Conservation (phyloP, 1,284 basidiomycete genomes). For the Exsudoporus floridanus region DNA sequence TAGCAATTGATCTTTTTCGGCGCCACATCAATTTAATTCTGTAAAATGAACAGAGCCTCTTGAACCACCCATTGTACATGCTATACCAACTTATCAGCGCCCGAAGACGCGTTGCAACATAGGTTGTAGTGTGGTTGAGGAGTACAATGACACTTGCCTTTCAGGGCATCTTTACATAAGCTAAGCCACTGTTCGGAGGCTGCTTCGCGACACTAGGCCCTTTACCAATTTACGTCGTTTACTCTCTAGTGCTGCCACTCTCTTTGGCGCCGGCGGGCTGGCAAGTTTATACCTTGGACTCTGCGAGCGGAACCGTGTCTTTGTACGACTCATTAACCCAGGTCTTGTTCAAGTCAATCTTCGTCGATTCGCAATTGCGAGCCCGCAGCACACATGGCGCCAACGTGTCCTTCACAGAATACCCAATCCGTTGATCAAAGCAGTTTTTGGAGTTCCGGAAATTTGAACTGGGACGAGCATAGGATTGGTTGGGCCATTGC, state of each 20-base stretch:
- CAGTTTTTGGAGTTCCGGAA: conserved; percentile 55
- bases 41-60: too few relatives aligned
- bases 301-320: conserved; percentile 3
- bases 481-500: conserved; percentile 74
- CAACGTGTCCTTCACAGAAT: conserved; percentile 55
- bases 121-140: too few relatives aligned
- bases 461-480: conserved; percentile 60
- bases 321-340: conserved; percentile 8
- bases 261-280: conserved; percentile 3
- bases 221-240: background rate
- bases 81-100: too few relatives aligned
- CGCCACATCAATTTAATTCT: too few relatives aligned
- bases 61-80: too few relatives aligned
- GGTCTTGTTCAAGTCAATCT: background rate
- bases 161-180: conserved; percentile 13
- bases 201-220: background rate
- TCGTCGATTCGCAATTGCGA: background rate
- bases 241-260: conserved; percentile 1
- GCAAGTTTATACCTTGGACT: conserved; percentile 3
- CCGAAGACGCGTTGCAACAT: too few relatives aligned
- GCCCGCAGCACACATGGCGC: conserved; percentile 19
- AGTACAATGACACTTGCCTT: background rate
- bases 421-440: conserved; percentile 51
- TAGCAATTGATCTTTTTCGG: background rate
- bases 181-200: background rate